Conservation (phyloP, 1,284 basidiomycete genomes). For the Sphaerobolus stellatus region DNA sequence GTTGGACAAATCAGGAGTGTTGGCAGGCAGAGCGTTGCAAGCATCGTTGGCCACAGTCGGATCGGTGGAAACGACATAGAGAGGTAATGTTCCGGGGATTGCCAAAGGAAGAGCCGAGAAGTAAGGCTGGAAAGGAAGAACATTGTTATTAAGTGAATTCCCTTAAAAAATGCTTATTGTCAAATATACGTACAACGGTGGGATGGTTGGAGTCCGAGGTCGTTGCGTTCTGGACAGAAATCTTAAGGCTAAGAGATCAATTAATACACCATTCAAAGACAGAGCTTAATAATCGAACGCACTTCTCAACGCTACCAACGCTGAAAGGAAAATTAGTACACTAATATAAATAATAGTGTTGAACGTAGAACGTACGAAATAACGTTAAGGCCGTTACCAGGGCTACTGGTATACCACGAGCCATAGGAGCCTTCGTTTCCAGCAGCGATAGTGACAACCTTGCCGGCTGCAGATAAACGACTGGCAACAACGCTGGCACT, state of each 20-base stretch:
- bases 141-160: not conserved
- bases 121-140: constrained; percentile 25
- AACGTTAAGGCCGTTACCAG: constrained; percentile 48
- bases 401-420: constrained; percentile 48
- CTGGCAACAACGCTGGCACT: constrained; percentile 53
- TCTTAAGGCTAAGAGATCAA: not conserved
- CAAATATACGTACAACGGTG: constrained; percentile 1
- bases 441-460: constrained; percentile 54
- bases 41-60: constrained; percentile 49
- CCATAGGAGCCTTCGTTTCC: constrained; percentile 44
- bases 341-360: not conserved
- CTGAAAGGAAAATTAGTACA: not conserved
- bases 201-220: constrained; percentile 7
- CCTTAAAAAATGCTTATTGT: not conserved
- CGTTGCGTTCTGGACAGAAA: constrained; percentile 7
- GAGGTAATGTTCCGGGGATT: constrained; percentile 35
- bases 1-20: constrained; percentile 50
- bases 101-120: constrained; percentile 39
- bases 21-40: constrained; percentile 50
- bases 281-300: not conserved
- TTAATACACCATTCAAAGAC: not conserved
- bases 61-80: constrained; percentile 45
- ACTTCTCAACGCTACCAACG: constrained; percentile 51
- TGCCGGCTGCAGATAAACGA: constrained; percentile 49
- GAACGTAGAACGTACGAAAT: constrained; percentile 33